Evolutionary conservation across 2,329 filamentous ascomycete genomes (phyloP), one percentile per base, ranked within the genome.

Genomic region (Aspergillus tubingensis): DNA sequence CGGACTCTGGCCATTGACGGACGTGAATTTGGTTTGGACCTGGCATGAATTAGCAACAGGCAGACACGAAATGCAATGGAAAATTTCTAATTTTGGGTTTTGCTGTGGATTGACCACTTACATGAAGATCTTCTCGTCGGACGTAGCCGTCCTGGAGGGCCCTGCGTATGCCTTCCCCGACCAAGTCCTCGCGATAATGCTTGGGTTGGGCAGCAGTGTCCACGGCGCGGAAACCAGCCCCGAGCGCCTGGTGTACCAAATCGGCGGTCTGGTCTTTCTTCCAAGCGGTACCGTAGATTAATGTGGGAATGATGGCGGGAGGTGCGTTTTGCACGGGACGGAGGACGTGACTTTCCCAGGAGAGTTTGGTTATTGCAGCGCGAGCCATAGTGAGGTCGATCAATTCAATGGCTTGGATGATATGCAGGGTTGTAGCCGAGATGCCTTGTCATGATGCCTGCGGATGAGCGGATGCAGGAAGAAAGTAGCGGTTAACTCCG

Each of bases 231-330:
- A 94, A 95, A 5, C 91, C 91, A 48, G 84, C 79, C 48, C 81
- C 80, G 36, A 95, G 71, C 2, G 91, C 91, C 63, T 83, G 76
- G 67, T 88, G 85, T 21, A 95, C 91, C 2, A 94, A 81, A 57
- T 84, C 79, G 19, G 83, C 82, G 0, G 90, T 92, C 17, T 77
- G 77, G 1, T 88, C 86, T 69, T 89, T 88, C 75, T 95, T 95
- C 91, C 91, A 94, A n/a, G 91, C 91, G 2, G 91, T 94, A 54
- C 91, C 91, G 73, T 95, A 95, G 63, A 95, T 77, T 64, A 86
- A 82, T 3, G 77, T 70, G 3, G 80, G 79, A 48, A 78, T 73
- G n/a, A 65, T 62, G 13, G 69, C 65, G 30, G 68, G 61, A 13
- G 60, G 62, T 17, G 67, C 68, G 30, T 67, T 64, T 27, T 65